Evolutionary conservation across 2,329 filamentous ascomycete species (phyloP).

Genomic region (Monilinia fructicola): DNA sequence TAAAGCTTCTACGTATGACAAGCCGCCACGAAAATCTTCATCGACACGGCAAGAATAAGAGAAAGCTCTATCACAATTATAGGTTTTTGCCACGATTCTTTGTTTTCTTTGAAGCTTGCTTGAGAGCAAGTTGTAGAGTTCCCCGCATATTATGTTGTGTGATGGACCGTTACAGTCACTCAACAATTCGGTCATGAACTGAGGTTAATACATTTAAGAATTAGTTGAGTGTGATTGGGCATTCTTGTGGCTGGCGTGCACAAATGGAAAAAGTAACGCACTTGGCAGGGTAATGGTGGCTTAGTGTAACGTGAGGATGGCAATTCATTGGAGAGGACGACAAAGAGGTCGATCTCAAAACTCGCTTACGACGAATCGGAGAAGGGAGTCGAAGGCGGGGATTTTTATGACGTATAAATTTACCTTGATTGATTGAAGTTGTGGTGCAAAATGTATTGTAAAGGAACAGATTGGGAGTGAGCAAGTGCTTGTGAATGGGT

Average conservation of each 20-base stretch:
- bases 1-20: slow-evolving; percentile 11
- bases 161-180: background rate
- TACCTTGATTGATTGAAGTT: background rate
- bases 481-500: background rate
- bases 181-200: background rate
- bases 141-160: slow-evolving; percentile 5
- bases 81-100: slow-evolving; percentile 5
- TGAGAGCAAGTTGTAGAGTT: background rate
- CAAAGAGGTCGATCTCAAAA: background rate
- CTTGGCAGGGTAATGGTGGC: slow-evolving; percentile 6
- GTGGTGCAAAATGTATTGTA: background rate
- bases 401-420: slow-evolving; percentile 15
- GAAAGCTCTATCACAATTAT: background rate
- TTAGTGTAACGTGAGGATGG: background rate
- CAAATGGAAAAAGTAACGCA: slow-evolving; percentile 2
- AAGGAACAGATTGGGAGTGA: background rate
- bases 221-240: background rate
- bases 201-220: background rate
- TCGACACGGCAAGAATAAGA: background rate
- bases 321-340: background rate
- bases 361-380: slow-evolving; percentile 11
- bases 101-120: slow-evolving; percentile 11
- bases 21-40: background rate
- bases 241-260: background rate
- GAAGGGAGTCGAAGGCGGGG: background rate